phyloP scores from a whole-genome alignment of 2,329 filamentous ascomycete genomes.

The Pyricularia sp. region DNA sequence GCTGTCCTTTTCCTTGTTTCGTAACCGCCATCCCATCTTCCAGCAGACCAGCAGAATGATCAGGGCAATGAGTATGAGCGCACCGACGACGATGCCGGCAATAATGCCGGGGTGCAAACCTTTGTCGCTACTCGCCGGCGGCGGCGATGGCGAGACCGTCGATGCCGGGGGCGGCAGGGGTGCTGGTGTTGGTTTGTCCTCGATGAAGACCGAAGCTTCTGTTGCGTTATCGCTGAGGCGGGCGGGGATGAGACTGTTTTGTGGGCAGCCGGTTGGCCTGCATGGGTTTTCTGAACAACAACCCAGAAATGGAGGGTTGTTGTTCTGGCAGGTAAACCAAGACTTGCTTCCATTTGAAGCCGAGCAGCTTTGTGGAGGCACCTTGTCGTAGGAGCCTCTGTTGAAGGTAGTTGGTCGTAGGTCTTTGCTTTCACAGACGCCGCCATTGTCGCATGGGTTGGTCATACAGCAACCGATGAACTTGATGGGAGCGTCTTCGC shows the following conservation, averaged over 20 bases:
- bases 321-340: conserved; percentile 25
- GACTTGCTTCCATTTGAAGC: conserved; percentile 9
- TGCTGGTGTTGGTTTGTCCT: neutral
- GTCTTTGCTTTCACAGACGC: conserved; percentile 21
- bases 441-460: conserved; percentile 15
- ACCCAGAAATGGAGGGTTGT: conserved; percentile 25
- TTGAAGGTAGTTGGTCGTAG: conserved; percentile 20
- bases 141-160: neutral
- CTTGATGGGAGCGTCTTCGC: conserved; percentile 17
- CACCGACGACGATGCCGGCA: conserved; percentile 3
- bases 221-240: conserved; percentile 4
- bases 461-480: conserved; percentile 32
- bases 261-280: neutral
- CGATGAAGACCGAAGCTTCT: neutral
- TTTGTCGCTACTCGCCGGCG: neutral
- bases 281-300: conserved; percentile 28
- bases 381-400: conserved; percentile 12
- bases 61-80: neutral
- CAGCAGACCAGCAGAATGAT: neutral
- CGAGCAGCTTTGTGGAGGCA: conserved; percentile 23
- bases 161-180: neutral
- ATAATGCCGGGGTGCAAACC: conserved; percentile 1
- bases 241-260: neutral
- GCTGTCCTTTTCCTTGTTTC: neutral
- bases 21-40: conserved; percentile 3